phyloP scores from a whole-genome alignment of 257 asterid species.

The Solanum pimpinellifolium region DNA sequence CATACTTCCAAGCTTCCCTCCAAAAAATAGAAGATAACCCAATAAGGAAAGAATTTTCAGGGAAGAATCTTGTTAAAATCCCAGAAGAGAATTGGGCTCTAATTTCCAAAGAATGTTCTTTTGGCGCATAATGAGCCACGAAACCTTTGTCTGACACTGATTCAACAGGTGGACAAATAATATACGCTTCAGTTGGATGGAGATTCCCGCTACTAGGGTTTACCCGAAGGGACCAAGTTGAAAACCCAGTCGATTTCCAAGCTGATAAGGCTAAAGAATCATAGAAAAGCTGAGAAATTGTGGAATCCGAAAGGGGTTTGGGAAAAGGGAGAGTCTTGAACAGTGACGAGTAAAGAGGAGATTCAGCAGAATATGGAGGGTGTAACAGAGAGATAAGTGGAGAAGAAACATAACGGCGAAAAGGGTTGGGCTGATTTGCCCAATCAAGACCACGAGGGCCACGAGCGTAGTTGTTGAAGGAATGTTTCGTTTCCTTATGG shows the following conservation, averaged over 20 bases:
- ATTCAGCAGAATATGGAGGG: slow-evolving; percentile 22
- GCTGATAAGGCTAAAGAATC: slow-evolving; percentile 80
- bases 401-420: slow-evolving; percentile 71
- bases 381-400: slow-evolving; percentile 60
- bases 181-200: slow-evolving; percentile 85
- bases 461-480: slow-evolving; percentile 60
- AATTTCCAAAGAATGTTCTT: slow-evolving; percentile 78
- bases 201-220: slow-evolving; percentile 96
- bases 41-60: slow-evolving; percentile 46
- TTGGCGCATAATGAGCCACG: slow-evolving; percentile 84
- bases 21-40: slow-evolving; percentile 83
- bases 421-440: slow-evolving; percentile 96
- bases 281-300: slow-evolving; percentile 54
- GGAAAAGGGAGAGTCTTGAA: slow-evolving; percentile 45
- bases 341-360: slow-evolving; percentile 41
- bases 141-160: slow-evolving; percentile 38
- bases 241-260: slow-evolving; percentile 70
- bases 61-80: slow-evolving; percentile 32
- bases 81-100: slow-evolving; percentile 48
- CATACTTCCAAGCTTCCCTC: slow-evolving; percentile 98
- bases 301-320: slow-evolving; percentile 35
- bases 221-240: slow-evolving; percentile 95
- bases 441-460: slow-evolving; percentile 92
- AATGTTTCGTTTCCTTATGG: slow-evolving; percentile 76
- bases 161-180: slow-evolving; percentile 52